Evolutionary conservation across 1,284 basidiomycete genomes (phyloP).

Genomic region (Vanrija sp.): DNA sequence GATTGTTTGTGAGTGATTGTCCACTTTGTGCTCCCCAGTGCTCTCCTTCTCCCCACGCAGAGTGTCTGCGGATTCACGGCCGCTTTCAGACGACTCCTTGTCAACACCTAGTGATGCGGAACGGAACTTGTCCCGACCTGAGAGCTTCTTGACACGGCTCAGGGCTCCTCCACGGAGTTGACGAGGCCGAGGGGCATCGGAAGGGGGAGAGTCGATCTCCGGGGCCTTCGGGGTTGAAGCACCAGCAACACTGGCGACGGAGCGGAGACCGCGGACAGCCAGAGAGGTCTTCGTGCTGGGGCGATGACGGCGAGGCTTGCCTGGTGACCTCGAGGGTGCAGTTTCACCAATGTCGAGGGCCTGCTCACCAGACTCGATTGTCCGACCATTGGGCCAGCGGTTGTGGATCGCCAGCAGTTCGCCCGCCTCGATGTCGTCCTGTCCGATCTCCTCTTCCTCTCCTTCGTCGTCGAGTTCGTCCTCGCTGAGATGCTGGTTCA

Average conservation of each 20-base stretch:
- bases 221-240: slow-evolving; percentile 27
- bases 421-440: slow-evolving; percentile 17
- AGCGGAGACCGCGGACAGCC: slow-evolving; percentile 37
- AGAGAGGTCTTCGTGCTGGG: slow-evolving; percentile 31
- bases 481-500: slow-evolving; percentile 42
- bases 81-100: slow-evolving; percentile 35
- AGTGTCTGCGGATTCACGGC: slow-evolving; percentile 40
- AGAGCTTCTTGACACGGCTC: slow-evolving; percentile 4
- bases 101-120: slow-evolving; percentile 5
- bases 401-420: slow-evolving; percentile 12
- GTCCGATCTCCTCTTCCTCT: slow-evolving; percentile 24
- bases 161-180: slow-evolving; percentile 9
- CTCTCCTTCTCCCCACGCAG: slow-evolving; percentile 27
- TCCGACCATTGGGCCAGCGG: slow-evolving; percentile 10
- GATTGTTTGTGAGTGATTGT: not conserved
- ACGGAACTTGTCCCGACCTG: slow-evolving; percentile 1
- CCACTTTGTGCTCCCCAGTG: slow-evolving; percentile 6
- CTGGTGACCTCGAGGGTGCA: slow-evolving; percentile 2
- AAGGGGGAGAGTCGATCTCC: not conserved
- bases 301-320: slow-evolving; percentile 29
- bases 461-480: slow-evolving; percentile 37
- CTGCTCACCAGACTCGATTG: not conserved
- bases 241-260: slow-evolving; percentile 19
- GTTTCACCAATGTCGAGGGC: slow-evolving; percentile 1
- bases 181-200: not conserved